phyloP scores from a whole-genome alignment of 495 filamentous ascomycete genomes.

The Bacidia gigantensis region DNA sequence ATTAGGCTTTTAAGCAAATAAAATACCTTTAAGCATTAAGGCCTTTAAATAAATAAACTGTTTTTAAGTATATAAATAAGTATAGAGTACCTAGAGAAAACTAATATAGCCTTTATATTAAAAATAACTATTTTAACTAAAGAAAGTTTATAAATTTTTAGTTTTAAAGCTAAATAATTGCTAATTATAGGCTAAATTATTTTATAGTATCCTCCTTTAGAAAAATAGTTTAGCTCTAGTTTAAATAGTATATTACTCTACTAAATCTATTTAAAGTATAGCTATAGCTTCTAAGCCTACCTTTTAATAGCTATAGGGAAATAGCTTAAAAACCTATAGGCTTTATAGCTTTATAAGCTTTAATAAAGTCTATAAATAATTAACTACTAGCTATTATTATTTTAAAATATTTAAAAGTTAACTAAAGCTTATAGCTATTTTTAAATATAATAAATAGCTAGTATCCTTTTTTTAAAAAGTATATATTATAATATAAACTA shows the following conservation, averaged over 20 bases:
- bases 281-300: background rate
- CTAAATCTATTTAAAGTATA: too few relatives aligned
- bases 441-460: background rate
- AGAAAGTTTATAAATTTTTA: background rate
- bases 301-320: background rate
- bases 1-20: background rate
- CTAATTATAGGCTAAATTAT: background rate
- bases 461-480: background rate
- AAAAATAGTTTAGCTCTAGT: conserved; percentile 8
- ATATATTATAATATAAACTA: too few relatives aligned
- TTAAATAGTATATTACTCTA: background rate
- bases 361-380: too few relatives aligned
- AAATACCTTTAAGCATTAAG: background rate
- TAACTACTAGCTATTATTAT: background rate
- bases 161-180: background rate
- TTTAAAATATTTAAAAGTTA: background rate
- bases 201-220: conserved; percentile 4
- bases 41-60: too few relatives aligned
- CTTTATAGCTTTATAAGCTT: too few relatives aligned
- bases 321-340: background rate
- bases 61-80: too few relatives aligned
- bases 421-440: background rate
- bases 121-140: background rate
- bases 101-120: background rate
- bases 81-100: too few relatives aligned